Evolutionary conservation across 768 basidiomycete genomes (phyloP).

Genomic region (Hemileccinum rubropunctum): DNA sequence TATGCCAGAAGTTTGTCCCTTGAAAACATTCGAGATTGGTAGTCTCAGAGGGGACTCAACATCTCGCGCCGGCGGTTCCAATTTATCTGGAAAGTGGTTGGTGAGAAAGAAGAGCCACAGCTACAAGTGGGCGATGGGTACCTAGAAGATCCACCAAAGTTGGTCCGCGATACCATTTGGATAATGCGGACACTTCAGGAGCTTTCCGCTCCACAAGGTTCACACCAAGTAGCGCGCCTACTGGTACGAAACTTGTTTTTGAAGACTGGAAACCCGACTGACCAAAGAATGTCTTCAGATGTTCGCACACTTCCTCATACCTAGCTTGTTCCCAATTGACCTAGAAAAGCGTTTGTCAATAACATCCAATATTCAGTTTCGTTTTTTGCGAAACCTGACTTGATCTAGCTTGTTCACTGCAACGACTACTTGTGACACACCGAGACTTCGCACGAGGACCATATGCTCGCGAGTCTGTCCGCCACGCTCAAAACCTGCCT

Average conservation of each 20-base stretch:
- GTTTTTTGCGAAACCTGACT: slow-evolving; percentile 40
- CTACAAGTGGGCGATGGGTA: slow-evolving; percentile 28
- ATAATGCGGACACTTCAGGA: slow-evolving; percentile 45
- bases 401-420: slow-evolving; percentile 96
- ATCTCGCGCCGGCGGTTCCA: slow-evolving; percentile 80
- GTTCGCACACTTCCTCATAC: slow-evolving; percentile 79
- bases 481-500: slow-evolving; percentile 90
- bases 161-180: slow-evolving; percentile 81
- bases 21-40: slow-evolving; percentile 95
- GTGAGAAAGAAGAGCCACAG: neutral
- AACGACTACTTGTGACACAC: slow-evolving; percentile 86
- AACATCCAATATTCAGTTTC: neutral
- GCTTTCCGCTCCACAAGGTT: slow-evolving; percentile 63
- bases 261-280: slow-evolving; percentile 83
- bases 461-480: slow-evolving; percentile 97
- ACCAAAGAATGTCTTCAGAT: slow-evolving; percentile 74
- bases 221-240: slow-evolving; percentile 86
- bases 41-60: slow-evolving; percentile 76
- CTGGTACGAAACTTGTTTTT: slow-evolving; percentile 83
- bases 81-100: slow-evolving; percentile 51
- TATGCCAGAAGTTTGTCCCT: slow-evolving; percentile 73
- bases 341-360: slow-evolving; percentile 38
- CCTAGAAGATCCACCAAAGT: slow-evolving; percentile 84
- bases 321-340: slow-evolving; percentile 84
- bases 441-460: slow-evolving; percentile 86